A percentile compares a stretch with the other conserved stretches of the same genome.
phyloP scores from a whole-genome alignment of 805 yeast species.

The Candida cerambycidarum region DNA sequence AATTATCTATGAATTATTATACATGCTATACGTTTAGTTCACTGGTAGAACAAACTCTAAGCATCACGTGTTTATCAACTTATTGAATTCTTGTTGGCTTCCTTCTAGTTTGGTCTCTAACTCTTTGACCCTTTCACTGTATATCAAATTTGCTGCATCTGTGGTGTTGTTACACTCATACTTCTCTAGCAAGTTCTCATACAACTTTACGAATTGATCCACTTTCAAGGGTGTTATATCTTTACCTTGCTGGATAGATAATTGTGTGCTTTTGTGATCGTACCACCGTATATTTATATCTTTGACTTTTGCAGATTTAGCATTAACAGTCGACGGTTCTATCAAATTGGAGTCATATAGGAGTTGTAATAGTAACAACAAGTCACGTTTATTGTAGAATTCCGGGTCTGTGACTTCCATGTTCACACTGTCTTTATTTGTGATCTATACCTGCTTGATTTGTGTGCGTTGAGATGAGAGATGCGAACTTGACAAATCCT shows the following conservation, averaged over 20 bases:
- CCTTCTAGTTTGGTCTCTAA: conserved; percentile 25
- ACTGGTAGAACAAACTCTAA: too few relatives aligned
- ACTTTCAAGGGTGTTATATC: conserved; percentile 19
- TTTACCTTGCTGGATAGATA: conserved; percentile 21
- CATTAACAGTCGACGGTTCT: conserved; percentile 20
- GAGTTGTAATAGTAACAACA: conserved; percentile 37
- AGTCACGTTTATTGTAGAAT: conserved; percentile 22
- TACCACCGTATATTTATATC: conserved; percentile 30
- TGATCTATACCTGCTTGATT: neutral
- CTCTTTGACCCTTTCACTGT: conserved; percentile 32
- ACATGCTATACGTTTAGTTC: too few relatives aligned
- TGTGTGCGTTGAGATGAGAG: neutral
- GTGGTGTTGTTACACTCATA: conserved; percentile 34
- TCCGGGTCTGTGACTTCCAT: conserved; percentile 4
- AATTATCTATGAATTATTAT: too few relatives aligned
- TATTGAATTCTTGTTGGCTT: conserved; percentile 25
- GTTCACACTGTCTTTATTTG: neutral
- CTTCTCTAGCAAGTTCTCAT: conserved; percentile 25
- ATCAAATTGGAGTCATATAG: conserved; percentile 34
- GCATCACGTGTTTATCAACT: conserved; percentile 5
- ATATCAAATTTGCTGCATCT: conserved; percentile 37
- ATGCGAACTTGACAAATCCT: neutral
- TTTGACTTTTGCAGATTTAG: conserved; percentile 15
- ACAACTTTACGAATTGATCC: conserved; percentile 23
- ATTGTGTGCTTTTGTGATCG: conserved; percentile 25